Conservation (phyloP, 2,329 filamentous ascomycete species). For the Pseudocercospora musae region DNA sequence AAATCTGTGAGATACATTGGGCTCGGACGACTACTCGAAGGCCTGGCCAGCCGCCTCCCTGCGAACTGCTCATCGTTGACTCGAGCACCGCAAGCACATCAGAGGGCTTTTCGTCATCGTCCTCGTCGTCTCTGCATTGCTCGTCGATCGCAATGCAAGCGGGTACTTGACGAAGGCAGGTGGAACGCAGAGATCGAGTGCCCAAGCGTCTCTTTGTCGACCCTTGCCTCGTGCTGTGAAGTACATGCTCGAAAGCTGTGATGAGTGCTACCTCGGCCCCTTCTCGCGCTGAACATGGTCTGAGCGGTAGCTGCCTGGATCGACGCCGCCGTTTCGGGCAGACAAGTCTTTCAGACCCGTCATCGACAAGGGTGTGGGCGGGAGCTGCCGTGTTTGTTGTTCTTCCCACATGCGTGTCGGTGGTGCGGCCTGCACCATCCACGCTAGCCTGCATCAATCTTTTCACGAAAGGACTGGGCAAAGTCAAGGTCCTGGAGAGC, state of each 20-base stretch:
- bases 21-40: slow-evolving; percentile 42
- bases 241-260: neutral
- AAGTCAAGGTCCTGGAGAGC: neutral
- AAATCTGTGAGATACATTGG: slow-evolving; percentile 40
- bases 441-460: neutral
- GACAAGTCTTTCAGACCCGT: neutral
- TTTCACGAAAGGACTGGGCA: slow-evolving; percentile 22
- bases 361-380: neutral
- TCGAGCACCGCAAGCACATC: slow-evolving; percentile 43
- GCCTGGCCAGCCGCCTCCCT: slow-evolving; percentile 38
- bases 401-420: neutral
- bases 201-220: slow-evolving; percentile 28
- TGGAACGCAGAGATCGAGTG: slow-evolving; percentile 37
- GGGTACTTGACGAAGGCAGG: slow-evolving; percentile 41
- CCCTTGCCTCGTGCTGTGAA: neutral
- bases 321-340: neutral
- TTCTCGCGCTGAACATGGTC: slow-evolving; percentile 2
- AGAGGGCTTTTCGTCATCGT: slow-evolving; percentile 31
- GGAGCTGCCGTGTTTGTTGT: neutral
- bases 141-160: slow-evolving; percentile 41
- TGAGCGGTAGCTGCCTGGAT: slow-evolving; percentile 8
- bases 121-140: slow-evolving; percentile 33
- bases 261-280: slow-evolving; percentile 6
- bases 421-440: neutral
- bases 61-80: slow-evolving; percentile 32